Evolutionary conservation across 768 basidiomycete species (phyloP).

Genomic region (Trametopsis cervina): DNA sequence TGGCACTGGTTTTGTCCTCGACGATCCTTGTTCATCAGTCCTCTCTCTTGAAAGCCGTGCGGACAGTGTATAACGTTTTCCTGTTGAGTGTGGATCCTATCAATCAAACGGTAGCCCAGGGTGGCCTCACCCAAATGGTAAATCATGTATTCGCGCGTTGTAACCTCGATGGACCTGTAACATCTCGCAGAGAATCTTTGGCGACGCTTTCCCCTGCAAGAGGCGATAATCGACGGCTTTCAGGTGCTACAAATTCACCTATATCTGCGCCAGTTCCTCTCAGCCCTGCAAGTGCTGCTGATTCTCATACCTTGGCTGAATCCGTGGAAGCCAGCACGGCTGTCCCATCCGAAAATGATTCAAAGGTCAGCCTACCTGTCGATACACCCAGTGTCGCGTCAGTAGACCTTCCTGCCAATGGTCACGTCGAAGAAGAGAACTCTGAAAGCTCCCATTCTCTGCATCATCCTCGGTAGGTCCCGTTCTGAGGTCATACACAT

Average conservation of each 20-base stretch:
- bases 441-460: slow-evolving; percentile 3
- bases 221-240: slow-evolving; percentile 10
- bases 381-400: slow-evolving; percentile 6
- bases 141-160: slow-evolving; percentile 92
- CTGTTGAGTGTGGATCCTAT: slow-evolving; percentile 83
- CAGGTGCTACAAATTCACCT: slow-evolving; percentile 14
- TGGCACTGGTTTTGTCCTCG: slow-evolving; percentile 82
- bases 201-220: slow-evolving; percentile 11
- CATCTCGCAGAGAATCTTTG: slow-evolving; percentile 17
- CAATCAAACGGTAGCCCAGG: slow-evolving; percentile 98
- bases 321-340: slow-evolving; percentile 11
- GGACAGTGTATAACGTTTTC: slow-evolving; percentile 98
- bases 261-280: slow-evolving; percentile 10
- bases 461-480: slow-evolving; percentile 12
- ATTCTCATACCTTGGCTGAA: slow-evolving; percentile 1
- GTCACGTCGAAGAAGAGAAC: not conserved
- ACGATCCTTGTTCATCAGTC: slow-evolving; percentile 92
- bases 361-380: not conserved
- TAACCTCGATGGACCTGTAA: slow-evolving; percentile 25
- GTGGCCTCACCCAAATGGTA: slow-evolving; percentile 96
- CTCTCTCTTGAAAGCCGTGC: slow-evolving; percentile 88
- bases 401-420: slow-evolving; percentile 4
- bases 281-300: slow-evolving; percentile 6
- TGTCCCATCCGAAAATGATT: slow-evolving; percentile 5
- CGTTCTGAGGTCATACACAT: not conserved